These are phyloP conservation scores for Capsicum chinense DNA, from an alignment of 257 asterid genomes.

Conservation along the genomic window DNA sequence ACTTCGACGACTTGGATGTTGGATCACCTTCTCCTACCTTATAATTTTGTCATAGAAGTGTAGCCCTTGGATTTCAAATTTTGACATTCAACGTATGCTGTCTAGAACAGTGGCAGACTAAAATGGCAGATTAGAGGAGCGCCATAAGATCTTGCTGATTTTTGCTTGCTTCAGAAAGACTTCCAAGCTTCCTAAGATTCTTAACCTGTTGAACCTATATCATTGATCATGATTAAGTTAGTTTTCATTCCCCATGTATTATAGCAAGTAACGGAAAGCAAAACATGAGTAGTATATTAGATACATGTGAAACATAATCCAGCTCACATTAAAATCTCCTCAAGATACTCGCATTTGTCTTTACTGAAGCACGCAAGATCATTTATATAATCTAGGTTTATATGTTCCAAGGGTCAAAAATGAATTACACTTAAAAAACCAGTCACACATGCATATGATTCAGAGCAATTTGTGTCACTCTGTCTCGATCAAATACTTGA, in stretches of 20 bases:
- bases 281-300: neutral
- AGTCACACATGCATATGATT: constrained; percentile 10
- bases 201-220: constrained; percentile 7
- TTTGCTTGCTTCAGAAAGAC: constrained; percentile 49
- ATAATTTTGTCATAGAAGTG: too few relatives aligned
- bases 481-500: neutral
- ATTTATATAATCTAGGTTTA: neutral
- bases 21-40: too few relatives aligned
- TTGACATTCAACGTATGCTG: too few relatives aligned
- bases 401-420: neutral
- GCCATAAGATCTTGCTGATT: constrained; percentile 55
- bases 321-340: neutral
- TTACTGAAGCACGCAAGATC: constrained; percentile 11
- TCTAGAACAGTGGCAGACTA: too few relatives aligned
- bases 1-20: too few relatives aligned
- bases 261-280: neutral
- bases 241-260: neutral
- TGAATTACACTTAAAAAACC: neutral
- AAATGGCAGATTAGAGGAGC: constrained; percentile 24
- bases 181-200: constrained; percentile 62
- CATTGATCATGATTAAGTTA: neutral
- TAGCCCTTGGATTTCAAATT: too few relatives aligned
- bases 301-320: neutral
- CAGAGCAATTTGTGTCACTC: neutral
- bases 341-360: neutral